Evolutionary conservation across 805 yeast genomes (phyloP).

Genomic region (Kluyveromyces aestuarii): DNA sequence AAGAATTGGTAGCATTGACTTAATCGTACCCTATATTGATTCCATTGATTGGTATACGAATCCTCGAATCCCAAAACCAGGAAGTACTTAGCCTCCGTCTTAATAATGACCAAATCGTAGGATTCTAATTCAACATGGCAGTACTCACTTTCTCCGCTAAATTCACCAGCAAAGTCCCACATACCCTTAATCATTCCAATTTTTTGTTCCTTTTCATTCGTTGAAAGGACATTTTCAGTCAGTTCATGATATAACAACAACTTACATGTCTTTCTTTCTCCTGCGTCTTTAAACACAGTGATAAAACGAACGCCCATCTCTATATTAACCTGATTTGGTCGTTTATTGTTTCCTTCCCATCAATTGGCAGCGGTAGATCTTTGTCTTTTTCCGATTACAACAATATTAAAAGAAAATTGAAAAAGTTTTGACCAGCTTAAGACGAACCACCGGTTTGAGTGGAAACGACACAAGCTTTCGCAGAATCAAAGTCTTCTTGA

Average conservation of each 20-base stretch:
- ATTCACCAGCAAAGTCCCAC: slow-evolving; percentile 16
- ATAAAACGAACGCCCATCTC: slow-evolving; percentile 1
- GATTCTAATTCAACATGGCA: slow-evolving; percentile 22
- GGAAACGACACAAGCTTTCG: too few relatives aligned
- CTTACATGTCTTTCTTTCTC: slow-evolving; percentile 16
- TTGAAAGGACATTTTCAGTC: slow-evolving; percentile 5
- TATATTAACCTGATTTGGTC: not conserved
- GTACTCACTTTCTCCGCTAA: not conserved
- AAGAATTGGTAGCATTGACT: slow-evolving; percentile 23
- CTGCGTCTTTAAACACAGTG: not conserved
- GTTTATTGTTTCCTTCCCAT: not conserved
- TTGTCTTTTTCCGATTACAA: not conserved
- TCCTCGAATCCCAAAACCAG: slow-evolving; percentile 19
- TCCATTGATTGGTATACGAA: slow-evolving; percentile 8
- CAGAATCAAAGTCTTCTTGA: not conserved
- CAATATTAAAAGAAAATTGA: not conserved
- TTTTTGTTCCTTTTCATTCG: slow-evolving; percentile 30
- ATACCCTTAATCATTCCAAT: slow-evolving; percentile 38
- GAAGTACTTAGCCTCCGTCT: slow-evolving; percentile 24
- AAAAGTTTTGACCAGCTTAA: not conserved
- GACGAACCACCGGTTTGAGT: too few relatives aligned
- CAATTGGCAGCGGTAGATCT: not conserved
- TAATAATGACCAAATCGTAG: slow-evolving; percentile 18
- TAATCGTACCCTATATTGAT: slow-evolving; percentile 15
- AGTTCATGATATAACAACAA: slow-evolving; percentile 31